Evolutionary conservation across 2,329 filamentous ascomycete species (phyloP).

Genomic region (Diplodia scrobiculata): DNA sequence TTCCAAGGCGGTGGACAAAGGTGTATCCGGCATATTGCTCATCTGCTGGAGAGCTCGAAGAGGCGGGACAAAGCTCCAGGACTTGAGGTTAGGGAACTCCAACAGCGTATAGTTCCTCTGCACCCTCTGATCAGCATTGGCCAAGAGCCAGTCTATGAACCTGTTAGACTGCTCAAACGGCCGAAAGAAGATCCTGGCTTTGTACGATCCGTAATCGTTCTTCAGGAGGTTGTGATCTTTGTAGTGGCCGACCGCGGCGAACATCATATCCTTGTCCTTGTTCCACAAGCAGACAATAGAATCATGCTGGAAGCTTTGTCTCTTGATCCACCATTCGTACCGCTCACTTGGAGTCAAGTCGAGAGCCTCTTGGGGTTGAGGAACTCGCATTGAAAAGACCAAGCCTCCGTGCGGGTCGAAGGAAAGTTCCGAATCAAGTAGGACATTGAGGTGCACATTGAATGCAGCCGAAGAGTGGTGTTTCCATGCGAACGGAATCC

Average conservation of each 20-base stretch:
- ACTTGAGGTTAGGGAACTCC: background rate
- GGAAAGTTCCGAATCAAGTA: background rate
- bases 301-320: background rate
- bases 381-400: background rate
- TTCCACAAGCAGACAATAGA: background rate
- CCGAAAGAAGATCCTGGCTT: background rate
- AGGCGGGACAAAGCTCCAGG: background rate
- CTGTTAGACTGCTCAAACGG: background rate
- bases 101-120: background rate
- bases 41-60: slow-evolving; percentile 31
- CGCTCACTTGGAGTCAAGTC: background rate
- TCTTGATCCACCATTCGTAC: background rate
- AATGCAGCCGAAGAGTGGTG: background rate
- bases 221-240: background rate
- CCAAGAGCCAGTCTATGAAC: background rate
- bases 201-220: background rate
- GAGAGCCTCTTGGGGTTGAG: background rate
- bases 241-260: background rate
- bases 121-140: background rate
- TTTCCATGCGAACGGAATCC: background rate
- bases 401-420: background rate
- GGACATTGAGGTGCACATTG: background rate
- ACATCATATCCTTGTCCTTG: background rate
- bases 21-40: background rate
- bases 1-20: background rate